Evolutionary conservation across 2,329 filamentous ascomycete species (phyloP).

Genomic region (Catunica adiposa): DNA sequence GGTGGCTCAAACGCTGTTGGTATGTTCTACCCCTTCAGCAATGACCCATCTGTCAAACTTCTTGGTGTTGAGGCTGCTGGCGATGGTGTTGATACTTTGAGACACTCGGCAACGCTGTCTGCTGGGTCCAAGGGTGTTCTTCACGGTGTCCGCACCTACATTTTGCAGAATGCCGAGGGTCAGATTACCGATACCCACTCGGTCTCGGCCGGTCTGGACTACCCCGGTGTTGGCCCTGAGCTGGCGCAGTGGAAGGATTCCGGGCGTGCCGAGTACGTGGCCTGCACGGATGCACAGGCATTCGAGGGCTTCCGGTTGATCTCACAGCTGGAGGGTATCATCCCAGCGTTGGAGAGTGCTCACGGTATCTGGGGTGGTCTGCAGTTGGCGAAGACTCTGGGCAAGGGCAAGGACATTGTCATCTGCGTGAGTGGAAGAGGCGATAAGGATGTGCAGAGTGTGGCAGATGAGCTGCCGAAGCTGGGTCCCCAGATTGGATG

Average conservation of each 20-base stretch:
- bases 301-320: constrained; percentile 75
- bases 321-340: constrained; percentile 84
- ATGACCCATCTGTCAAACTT: constrained; percentile 70
- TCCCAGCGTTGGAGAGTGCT: constrained; percentile 83
- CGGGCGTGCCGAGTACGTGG: constrained; percentile 70
- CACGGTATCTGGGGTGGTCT: constrained; percentile 85
- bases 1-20: constrained; percentile 89
- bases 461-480: constrained; percentile 81
- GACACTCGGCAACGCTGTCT: constrained; percentile 76
- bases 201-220: constrained; percentile 89
- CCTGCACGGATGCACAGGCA: constrained; percentile 80
- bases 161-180: constrained; percentile 80
- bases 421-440: constrained; percentile 86
- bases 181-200: constrained; percentile 94
- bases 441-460: constrained; percentile 97
- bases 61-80: constrained; percentile 91
- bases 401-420: constrained; percentile 74
- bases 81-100: constrained; percentile 70
- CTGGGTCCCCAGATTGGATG: constrained; percentile 76
- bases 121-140: constrained; percentile 82
- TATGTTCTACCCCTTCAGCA: constrained; percentile 95
- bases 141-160: constrained; percentile 89
- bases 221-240: constrained; percentile 91
- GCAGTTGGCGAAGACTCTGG: constrained; percentile 83
- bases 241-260: constrained; percentile 85